Conservation (phyloP, 768 basidiomycete species). For the Podaxis sp. region DNA sequence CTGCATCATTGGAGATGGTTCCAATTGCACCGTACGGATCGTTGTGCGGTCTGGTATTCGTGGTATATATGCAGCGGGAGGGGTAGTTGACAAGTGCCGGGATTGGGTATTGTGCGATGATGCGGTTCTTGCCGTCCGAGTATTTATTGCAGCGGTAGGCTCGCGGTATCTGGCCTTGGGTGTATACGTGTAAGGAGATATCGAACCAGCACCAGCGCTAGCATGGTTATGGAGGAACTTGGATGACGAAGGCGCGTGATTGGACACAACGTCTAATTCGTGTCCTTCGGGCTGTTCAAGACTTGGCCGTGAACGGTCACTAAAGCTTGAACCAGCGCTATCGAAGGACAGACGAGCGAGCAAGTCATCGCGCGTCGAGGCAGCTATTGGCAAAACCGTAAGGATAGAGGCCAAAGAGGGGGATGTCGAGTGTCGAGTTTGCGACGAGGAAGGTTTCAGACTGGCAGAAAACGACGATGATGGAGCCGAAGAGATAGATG, state of each 20-base stretch:
- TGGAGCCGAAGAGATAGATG: slow-evolving; percentile 17
- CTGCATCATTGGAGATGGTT: slow-evolving; percentile 55
- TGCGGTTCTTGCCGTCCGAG: background rate
- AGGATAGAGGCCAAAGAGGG: slow-evolving; percentile 44
- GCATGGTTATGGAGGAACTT: background rate
- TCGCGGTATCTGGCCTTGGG: slow-evolving; percentile 23
- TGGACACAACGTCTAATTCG: slow-evolving; percentile 43
- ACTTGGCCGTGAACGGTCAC: slow-evolving; percentile 33
- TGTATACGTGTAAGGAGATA: slow-evolving; percentile 21
- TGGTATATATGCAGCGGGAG: slow-evolving; percentile 36
- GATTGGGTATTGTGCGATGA: slow-evolving; percentile 20
- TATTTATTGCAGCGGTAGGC: background rate
- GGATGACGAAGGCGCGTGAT: background rate
- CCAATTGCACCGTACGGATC: slow-evolving; percentile 50
- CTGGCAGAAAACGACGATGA: slow-evolving; percentile 16
- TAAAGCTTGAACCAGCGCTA: slow-evolving; percentile 44
- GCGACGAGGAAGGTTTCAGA: slow-evolving; percentile 15
- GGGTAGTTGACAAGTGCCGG: slow-evolving; percentile 30
- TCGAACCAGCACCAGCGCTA: slow-evolving; percentile 11
- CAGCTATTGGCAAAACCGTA: slow-evolving; percentile 47
- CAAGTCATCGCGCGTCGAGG: slow-evolving; percentile 55
- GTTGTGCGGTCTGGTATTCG: slow-evolving; percentile 31
- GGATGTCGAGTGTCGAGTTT: slow-evolving; percentile 29
- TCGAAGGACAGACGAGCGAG: slow-evolving; percentile 57
- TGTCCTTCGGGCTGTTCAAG: slow-evolving; percentile 39